Percentiles rank a stretch among this genome's conserved stretches.
Conservation (phyloP, 1,284 basidiomycete genomes). For the Trametes pubescens region DNA sequence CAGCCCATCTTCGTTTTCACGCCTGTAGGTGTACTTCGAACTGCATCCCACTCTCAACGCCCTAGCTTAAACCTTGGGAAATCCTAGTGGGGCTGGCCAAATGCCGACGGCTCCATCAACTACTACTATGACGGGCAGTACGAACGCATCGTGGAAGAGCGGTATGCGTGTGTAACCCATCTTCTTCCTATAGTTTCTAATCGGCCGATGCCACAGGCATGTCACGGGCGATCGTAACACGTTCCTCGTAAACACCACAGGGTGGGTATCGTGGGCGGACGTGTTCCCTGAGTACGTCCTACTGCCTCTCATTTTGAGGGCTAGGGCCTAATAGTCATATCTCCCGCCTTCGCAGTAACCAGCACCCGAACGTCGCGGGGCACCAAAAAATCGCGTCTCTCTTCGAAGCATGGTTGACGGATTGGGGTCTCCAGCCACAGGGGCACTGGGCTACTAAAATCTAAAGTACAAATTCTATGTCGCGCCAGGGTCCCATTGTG, state of each 20-base stretch:
- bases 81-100: constrained; percentile 64
- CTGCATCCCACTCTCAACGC: neutral
- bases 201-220: constrained; percentile 37
- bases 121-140: constrained; percentile 62
- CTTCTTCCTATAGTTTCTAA: neutral
- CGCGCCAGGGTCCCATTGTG: neutral
- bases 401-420: constrained; percentile 53
- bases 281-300: constrained; percentile 56
- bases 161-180: constrained; percentile 39
- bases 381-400: constrained; percentile 57
- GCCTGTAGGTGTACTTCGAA: constrained; percentile 46
- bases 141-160: constrained; percentile 50
- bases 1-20: constrained; percentile 64
- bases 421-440: constrained; percentile 52
- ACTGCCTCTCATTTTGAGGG: neutral
- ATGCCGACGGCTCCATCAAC: constrained; percentile 52
- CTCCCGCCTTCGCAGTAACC: constrained; percentile 47
- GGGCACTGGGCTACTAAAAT: neutral
- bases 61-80: neutral
- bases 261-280: constrained; percentile 61
- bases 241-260: constrained; percentile 64
- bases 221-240: constrained; percentile 55
- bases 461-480: neutral
- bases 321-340: neutral
- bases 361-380: constrained; percentile 57